Base-by-base conservation (phyloP, 2,329 filamentous ascomycete genomes). In the Exophiala sideris region DNA sequence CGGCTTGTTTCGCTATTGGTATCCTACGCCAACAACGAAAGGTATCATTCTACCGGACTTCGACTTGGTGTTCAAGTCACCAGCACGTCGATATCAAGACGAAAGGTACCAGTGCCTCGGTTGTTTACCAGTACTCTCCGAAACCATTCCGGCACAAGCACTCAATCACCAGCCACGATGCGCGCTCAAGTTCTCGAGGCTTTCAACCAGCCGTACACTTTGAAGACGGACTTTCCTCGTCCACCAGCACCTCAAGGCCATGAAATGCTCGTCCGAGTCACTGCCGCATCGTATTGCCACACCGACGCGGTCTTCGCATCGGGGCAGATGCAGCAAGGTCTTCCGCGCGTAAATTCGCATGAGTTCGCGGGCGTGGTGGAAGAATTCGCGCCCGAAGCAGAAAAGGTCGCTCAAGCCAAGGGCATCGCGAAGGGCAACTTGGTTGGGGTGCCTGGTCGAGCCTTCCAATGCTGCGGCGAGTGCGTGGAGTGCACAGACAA, bases 241-340 rank as follows among this genome's bases (percentile, higher is more conserved):
- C 79, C 52, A 69, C 76, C 44, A 68, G 56, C 18, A 62, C 69
- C 10, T 3, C 16, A 58, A 21, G 58, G 56, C 34, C 57, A 75
- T 58, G 74, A 77, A 53, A 52, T 78, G 34, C 69, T 77, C 20
- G 68, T 77, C 62, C 69, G 69, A 51, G 74, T 78, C 38, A 67
- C 71, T 35, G 75, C 75, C 6, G 74, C 74, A 10, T 76, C 73
- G 2, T 77, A 76, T 61, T 76, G 73, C 64, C 75, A 77, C 59
- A 77, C 73, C 7, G 70, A 73, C 47, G 66, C 61, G 24, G 68
- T 72, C 20, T 67, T 72, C 32, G 68, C 67, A 14, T 50, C 65
- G 29, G 70, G 70, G 11, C 64, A 67, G 40, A 70, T 71, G 69
- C 64, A 64, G 14, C 65, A 64, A 2, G 54, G 66, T 38, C 73